Conservation (phyloP, 2,329 filamentous ascomycete species). For the Paraphaeosphaeria minitans region DNA sequence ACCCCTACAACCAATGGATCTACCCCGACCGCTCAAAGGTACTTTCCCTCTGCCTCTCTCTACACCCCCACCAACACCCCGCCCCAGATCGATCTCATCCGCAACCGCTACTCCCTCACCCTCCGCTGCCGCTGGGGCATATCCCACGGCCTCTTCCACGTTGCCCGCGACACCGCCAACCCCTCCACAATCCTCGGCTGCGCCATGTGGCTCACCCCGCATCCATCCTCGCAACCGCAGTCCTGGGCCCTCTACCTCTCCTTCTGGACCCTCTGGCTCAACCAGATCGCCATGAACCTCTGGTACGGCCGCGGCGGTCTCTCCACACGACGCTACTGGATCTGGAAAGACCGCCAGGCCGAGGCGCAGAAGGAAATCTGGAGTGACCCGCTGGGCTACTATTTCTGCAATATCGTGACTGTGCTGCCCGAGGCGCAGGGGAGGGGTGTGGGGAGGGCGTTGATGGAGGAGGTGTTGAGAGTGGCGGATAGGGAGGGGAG, state of each 20-base stretch:
- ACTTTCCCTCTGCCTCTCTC: slow-evolving; percentile 19
- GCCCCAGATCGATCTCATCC: slow-evolving; percentile 60
- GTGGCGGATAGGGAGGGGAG: slow-evolving; percentile 68
- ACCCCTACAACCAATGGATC: slow-evolving; percentile 71
- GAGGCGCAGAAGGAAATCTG: slow-evolving; percentile 66
- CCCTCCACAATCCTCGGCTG: slow-evolving; percentile 66
- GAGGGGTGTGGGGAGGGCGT: slow-evolving; percentile 66
- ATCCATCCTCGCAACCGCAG: slow-evolving; percentile 52
- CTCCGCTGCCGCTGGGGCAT: slow-evolving; percentile 74
- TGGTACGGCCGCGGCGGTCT: slow-evolving; percentile 72
- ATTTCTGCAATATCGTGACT: slow-evolving; percentile 77
- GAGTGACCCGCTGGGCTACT: slow-evolving; percentile 70
- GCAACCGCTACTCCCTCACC: slow-evolving; percentile 67
- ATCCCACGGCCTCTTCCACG: slow-evolving; percentile 70
- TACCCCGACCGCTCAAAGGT: slow-evolving; percentile 64
- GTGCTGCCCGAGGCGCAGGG: slow-evolving; percentile 69
- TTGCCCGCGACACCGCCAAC: slow-evolving; percentile 64
- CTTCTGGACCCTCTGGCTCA: slow-evolving; percentile 68
- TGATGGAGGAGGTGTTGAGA: slow-evolving; percentile 68
- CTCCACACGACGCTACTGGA: slow-evolving; percentile 70
- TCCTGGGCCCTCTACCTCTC: slow-evolving; percentile 68
- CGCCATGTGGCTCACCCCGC: slow-evolving; percentile 73
- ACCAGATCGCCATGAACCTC: slow-evolving; percentile 70
- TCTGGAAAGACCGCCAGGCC: slow-evolving; percentile 72
- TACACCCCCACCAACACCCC: slow-evolving; percentile 7